These are phyloP conservation scores for Pythium biforme DNA, from an alignment of 352 stramenopile species.

Conservation along the genomic window DNA sequence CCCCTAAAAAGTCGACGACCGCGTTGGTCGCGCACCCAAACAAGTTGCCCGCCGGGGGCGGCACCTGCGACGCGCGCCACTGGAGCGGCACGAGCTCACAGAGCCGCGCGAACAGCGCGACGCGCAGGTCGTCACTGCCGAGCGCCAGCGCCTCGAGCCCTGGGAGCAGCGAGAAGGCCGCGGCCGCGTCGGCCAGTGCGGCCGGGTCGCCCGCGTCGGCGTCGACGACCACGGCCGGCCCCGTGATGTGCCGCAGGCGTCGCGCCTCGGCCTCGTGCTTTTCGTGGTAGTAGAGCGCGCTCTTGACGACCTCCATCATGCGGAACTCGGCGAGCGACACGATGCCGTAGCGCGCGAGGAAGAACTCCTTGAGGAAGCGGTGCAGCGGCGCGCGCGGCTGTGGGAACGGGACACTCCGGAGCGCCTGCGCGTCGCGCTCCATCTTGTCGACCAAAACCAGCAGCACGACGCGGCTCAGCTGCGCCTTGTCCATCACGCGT, in stretches of 20 bases:
- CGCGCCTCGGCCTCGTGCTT: slow-evolving; percentile 33
- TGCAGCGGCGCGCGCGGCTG: slow-evolving; percentile 37
- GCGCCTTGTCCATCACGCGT: slow-evolving; percentile 52
- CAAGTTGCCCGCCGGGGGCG: slow-evolving; percentile 36
- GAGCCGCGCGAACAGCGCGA: slow-evolving; percentile 55
- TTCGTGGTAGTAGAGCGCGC: slow-evolving; percentile 52
- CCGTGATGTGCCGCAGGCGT: slow-evolving; percentile 4
- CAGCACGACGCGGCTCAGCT: slow-evolving; percentile 44
- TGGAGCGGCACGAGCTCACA: slow-evolving; percentile 59
- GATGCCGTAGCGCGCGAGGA: slow-evolving; percentile 52
- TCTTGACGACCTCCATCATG: slow-evolving; percentile 73
- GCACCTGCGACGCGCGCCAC: neutral
- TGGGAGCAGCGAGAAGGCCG: slow-evolving; percentile 9
- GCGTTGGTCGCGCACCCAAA: slow-evolving; percentile 41
- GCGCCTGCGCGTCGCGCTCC: slow-evolving; percentile 36
- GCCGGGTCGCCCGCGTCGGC: slow-evolving; percentile 3
- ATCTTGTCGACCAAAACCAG: slow-evolving; percentile 55
- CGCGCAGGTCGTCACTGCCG: slow-evolving; percentile 36
- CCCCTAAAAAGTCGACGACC: slow-evolving; percentile 57
- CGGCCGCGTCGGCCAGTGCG: neutral
- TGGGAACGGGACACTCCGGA: slow-evolving; percentile 17
- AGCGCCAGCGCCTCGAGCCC: slow-evolving; percentile 9
- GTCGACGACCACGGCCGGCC: slow-evolving; percentile 9
- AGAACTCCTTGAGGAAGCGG: slow-evolving; percentile 58
- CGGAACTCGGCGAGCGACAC: slow-evolving; percentile 62